Evolutionary conservation across 768 basidiomycete species (phyloP).

Genomic region (Russula ochroleuca): DNA sequence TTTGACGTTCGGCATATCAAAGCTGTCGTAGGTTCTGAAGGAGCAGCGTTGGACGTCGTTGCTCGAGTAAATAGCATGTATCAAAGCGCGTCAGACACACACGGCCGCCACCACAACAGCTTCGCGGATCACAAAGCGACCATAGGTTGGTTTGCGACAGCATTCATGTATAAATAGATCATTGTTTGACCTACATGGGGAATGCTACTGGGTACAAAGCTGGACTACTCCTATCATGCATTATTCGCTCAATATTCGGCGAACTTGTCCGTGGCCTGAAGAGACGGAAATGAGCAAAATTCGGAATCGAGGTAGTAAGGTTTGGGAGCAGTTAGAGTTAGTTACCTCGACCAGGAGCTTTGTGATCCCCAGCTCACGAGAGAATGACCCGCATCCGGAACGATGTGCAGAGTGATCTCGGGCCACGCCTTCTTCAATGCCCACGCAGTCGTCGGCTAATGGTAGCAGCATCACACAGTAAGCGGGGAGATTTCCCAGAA

Average conservation of each 20-base stretch:
- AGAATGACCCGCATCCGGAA: slow-evolving; percentile 88
- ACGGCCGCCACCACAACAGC: neutral
- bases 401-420: slow-evolving; percentile 67
- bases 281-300: slow-evolving; percentile 4
- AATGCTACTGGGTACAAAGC: slow-evolving; percentile 2
- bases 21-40: neutral
- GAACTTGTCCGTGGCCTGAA: slow-evolving; percentile 44
- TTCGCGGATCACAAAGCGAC: neutral
- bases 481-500: neutral
- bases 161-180: neutral
- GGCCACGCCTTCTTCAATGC: slow-evolving; percentile 82
- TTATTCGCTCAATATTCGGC: slow-evolving; percentile 34
- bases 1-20: neutral
- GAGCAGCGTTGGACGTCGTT: neutral
- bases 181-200: slow-evolving; percentile 1
- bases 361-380: slow-evolving; percentile 66
- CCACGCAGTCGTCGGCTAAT: slow-evolving; percentile 72
- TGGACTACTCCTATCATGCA: neutral
- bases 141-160: neutral
- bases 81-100: neutral
- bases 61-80: neutral
- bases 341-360: slow-evolving; percentile 66
- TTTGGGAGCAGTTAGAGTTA: no score
- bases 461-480: neutral
- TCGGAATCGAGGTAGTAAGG: neutral